phyloP scores from a whole-genome alignment of 192 early-diverging fungal genomes.

The Podila horticola region DNA sequence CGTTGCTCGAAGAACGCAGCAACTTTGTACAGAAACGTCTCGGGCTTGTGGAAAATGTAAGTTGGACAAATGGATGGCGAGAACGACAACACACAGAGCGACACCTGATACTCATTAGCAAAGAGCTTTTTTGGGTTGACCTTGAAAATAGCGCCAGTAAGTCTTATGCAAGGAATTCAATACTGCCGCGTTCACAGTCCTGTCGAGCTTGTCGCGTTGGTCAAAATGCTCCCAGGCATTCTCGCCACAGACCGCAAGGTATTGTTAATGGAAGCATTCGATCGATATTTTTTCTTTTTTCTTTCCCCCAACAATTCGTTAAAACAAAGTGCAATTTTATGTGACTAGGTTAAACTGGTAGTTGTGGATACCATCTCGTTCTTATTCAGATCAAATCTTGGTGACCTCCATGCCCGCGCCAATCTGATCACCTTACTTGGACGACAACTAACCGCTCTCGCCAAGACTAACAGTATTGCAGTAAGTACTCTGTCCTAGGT shows the following conservation, averaged over 20 bases:
- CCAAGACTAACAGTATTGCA: conserved; percentile 20
- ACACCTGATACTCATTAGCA: no score
- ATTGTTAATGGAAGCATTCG: not conserved
- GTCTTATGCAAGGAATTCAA: conserved; percentile 33
- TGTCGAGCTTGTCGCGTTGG: conserved; percentile 42
- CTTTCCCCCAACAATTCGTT: not conserved
- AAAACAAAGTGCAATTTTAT: not conserved
- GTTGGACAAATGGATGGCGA: no score
- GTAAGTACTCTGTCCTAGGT: conserved; percentile 3
- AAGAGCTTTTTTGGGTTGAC: not conserved
- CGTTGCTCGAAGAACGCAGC: conserved; percentile 28
- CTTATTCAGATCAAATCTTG: conserved; percentile 41
- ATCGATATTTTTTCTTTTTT: not conserved
- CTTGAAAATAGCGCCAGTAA: not conserved
- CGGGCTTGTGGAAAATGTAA: not conserved
- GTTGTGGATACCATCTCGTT: conserved; percentile 44
- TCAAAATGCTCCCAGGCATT: conserved; percentile 20
- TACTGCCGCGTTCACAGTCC: conserved; percentile 51
- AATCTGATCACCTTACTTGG: conserved; percentile 31
- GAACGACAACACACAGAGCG: no score
- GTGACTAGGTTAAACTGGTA: conserved; percentile 22
- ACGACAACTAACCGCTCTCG: conserved; percentile 13
- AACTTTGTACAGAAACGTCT: conserved; percentile 3
- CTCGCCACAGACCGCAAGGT: conserved; percentile 24
- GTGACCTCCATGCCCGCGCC: conserved; percentile 28